These are phyloP conservation scores for Benincasa hispida DNA, from an alignment of 306 rosid species.

Conservation along the genomic window DNA sequence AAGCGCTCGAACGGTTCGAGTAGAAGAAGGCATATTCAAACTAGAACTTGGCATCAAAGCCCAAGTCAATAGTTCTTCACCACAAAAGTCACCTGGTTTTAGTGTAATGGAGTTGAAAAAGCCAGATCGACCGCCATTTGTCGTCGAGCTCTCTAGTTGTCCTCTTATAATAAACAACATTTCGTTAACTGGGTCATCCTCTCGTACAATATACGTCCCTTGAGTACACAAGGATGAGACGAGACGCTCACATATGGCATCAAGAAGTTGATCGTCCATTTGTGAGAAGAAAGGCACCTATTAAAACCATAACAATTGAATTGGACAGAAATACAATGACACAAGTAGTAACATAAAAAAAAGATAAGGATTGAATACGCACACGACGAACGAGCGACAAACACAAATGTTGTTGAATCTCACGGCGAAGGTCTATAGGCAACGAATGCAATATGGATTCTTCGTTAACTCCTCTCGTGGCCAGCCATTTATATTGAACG, in stretches of 20 bases:
- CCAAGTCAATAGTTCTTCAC: constrained; percentile 87
- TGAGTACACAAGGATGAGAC: constrained; percentile 61
- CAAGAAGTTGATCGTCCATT: constrained; percentile 92
- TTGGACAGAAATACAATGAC: not conserved
- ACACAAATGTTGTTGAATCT: constrained; percentile 74
- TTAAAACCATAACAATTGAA: not conserved
- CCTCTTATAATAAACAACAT: constrained; percentile 86
- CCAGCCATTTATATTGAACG: constrained; percentile 72
- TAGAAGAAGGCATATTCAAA: constrained; percentile 64
- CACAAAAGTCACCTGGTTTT: constrained; percentile 78
- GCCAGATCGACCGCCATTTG: constrained; percentile 71
- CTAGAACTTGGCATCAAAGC: constrained; percentile 73
- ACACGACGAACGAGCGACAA: constrained; percentile 82
- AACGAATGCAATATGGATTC: constrained; percentile 55
- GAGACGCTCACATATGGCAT: constrained; percentile 85
- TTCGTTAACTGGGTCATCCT: constrained; percentile 71
- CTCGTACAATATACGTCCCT: constrained; percentile 59
- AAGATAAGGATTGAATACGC: constrained; percentile 9
- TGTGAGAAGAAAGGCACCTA: constrained; percentile 92
- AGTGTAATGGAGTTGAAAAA: constrained; percentile 75
- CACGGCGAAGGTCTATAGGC: constrained; percentile 75
- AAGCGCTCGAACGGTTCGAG: constrained; percentile 57
- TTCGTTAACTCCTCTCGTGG: constrained; percentile 88
- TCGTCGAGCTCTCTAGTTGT: constrained; percentile 78
- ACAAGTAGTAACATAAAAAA: not conserved